These are phyloP conservation scores for Ganoderma lingzhi DNA, from an alignment of 1,284 basidiomycete genomes.

Conservation along the genomic window DNA sequence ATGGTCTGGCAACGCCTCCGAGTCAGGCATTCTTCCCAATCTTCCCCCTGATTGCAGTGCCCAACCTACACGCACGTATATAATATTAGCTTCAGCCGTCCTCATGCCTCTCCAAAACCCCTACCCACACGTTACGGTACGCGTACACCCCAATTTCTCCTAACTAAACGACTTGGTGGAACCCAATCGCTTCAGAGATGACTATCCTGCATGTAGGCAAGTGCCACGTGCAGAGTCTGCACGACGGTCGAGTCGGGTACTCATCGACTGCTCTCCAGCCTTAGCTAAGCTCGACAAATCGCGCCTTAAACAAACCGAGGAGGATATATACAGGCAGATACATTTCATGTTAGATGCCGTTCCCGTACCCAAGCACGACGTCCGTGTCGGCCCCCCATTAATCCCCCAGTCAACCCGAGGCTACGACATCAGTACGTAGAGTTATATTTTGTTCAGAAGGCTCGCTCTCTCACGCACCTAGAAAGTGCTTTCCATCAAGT, in stretches of 20 bases:
- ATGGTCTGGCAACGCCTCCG: background rate
- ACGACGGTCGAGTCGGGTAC: too few relatives aligned
- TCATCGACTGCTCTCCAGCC: slow-evolving; percentile 8
- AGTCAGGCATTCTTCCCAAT: background rate
- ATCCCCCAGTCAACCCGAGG: slow-evolving; percentile 18
- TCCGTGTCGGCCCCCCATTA: slow-evolving; percentile 25
- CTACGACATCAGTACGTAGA: slow-evolving; percentile 26
- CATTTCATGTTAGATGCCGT: slow-evolving; percentile 18
- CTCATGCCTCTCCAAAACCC: background rate
- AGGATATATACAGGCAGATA: slow-evolving; percentile 22
- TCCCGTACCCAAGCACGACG: slow-evolving; percentile 22
- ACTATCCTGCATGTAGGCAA: slow-evolving; percentile 23
- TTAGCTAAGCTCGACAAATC: slow-evolving; percentile 23
- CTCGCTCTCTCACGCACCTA: background rate
- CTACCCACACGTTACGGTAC: background rate
- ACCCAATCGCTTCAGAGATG: slow-evolving; percentile 9
- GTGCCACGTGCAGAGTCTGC: background rate
- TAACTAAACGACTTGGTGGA: background rate
- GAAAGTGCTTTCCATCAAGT: slow-evolving; percentile 23
- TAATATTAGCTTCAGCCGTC: background rate
- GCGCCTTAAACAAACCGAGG: slow-evolving; percentile 18
- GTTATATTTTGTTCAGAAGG: background rate
- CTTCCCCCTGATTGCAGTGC: background rate
- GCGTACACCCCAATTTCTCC: background rate
- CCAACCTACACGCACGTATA: background rate